phyloP scores from a whole-genome alignment of 495 filamentous ascomycete genomes.

The Hyaloscypha variabilis region DNA sequence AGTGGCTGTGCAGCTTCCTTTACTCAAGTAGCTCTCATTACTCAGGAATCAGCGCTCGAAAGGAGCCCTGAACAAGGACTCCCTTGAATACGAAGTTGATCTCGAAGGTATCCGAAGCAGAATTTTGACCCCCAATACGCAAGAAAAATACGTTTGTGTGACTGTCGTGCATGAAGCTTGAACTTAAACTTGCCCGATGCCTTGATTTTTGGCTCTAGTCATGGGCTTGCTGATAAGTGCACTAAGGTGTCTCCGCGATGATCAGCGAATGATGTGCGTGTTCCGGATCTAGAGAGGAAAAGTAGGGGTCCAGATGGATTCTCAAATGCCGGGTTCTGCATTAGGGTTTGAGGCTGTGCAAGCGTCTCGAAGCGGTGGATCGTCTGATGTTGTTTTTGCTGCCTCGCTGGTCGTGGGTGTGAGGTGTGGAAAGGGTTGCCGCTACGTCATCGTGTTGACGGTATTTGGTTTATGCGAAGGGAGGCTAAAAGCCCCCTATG shows the following conservation, averaged over 20 bases:
- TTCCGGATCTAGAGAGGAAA: neutral
- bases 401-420: no score
- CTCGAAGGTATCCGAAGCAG: neutral
- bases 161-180: constrained; percentile 6
- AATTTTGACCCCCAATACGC: neutral
- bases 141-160: neutral
- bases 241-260: neutral
- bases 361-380: neutral
- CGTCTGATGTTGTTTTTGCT: neutral
- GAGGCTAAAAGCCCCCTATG: neutral
- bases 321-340: neutral
- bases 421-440: neutral
- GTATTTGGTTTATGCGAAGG: neutral
- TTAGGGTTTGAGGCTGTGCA: constrained; percentile 6
- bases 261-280: neutral
- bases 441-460: constrained; percentile 10
- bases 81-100: neutral
- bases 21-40: neutral
- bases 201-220: neutral
- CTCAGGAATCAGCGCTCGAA: neutral
- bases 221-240: no score
- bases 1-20: neutral
- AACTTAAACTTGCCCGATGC: neutral
- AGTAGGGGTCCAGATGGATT: neutral
- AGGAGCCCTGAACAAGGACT: neutral